A percentile compares a stretch with the other conserved stretches of the same genome.
Conservation (phyloP, 2,329 filamentous ascomycete species). For the Exophiala viscosa region DNA sequence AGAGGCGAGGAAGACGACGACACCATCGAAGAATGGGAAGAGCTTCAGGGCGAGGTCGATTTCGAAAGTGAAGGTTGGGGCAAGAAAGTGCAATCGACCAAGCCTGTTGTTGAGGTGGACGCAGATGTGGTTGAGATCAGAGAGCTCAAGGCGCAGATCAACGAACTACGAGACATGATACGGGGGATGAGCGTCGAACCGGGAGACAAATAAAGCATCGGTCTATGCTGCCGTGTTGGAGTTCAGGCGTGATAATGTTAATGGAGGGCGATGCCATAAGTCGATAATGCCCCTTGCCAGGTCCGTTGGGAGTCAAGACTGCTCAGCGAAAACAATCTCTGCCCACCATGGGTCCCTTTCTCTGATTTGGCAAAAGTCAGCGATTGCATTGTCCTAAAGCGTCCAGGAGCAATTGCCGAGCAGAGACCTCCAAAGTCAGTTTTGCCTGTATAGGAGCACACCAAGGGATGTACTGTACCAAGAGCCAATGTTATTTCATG, state of each 20-base stretch:
- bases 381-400: constrained; percentile 23
- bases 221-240: background rate
- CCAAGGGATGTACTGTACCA: no score
- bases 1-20: constrained; percentile 88
- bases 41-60: constrained; percentile 67
- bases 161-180: constrained; percentile 57
- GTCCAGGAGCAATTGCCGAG: constrained; percentile 13
- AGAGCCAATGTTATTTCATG: no score
- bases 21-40: constrained; percentile 87
- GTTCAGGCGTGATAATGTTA: no score
- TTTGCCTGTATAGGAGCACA: no score
- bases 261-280: background rate
- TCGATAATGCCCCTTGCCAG: no score
- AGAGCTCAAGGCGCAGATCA: constrained; percentile 49
- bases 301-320: no score
- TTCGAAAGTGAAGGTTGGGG: constrained; percentile 82
- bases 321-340: constrained; percentile 29
- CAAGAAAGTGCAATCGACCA: constrained; percentile 70
- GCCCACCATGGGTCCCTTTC: constrained; percentile 18
- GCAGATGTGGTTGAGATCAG: constrained; percentile 64
- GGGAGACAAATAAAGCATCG: background rate
- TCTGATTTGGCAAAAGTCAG: constrained; percentile 23
- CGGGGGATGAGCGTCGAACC: constrained; percentile 19
- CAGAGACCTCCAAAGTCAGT: no score
- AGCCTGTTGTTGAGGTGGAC: constrained; percentile 78